Percentiles rank a stretch among this genome's conserved stretches.
Evolutionary conservation across 805 yeast species (phyloP).

Genomic region (Brettanomyces anomalus): DNA sequence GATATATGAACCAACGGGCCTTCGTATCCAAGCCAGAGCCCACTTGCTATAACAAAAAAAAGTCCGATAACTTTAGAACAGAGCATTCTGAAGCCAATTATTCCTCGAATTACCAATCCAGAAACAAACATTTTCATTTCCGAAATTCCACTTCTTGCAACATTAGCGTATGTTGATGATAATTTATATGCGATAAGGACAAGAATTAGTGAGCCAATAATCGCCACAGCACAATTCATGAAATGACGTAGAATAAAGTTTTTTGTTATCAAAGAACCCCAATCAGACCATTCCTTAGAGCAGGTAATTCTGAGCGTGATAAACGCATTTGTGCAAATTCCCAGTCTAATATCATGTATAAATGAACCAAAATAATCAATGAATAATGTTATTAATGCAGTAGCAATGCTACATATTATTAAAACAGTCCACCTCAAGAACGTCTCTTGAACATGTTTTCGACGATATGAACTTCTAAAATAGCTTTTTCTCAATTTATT

Average conservation of each 20-base stretch:
- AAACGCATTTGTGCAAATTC: constrained; percentile 33
- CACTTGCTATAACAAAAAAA: constrained; percentile 60
- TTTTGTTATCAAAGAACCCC: constrained; percentile 17
- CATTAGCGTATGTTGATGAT: constrained; percentile 26
- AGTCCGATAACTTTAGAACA: constrained; percentile 49
- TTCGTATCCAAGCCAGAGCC: constrained; percentile 78
- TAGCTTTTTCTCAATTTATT: constrained; percentile 8
- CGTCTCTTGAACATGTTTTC: constrained; percentile 9
- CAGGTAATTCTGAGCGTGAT: constrained; percentile 26
- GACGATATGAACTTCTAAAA: background rate
- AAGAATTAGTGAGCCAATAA: constrained; percentile 28
- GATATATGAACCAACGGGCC: constrained; percentile 82
- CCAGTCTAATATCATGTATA: constrained; percentile 45
- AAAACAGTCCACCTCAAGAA: constrained; percentile 41
- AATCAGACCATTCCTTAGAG: constrained; percentile 2
- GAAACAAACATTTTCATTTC: constrained; percentile 62
- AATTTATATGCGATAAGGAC: constrained; percentile 30
- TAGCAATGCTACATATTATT: constrained; percentile 32
- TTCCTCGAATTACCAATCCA: constrained; percentile 49
- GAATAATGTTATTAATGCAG: constrained; percentile 40
- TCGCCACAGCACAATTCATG: constrained; percentile 28
- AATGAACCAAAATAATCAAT: constrained; percentile 42
- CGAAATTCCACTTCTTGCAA: constrained; percentile 57
- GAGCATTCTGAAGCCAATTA: constrained; percentile 45
- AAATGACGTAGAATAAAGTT: constrained; percentile 21